Evolutionary conservation across 148 eudicot species (phyloP), one percentile per base, ranked within the genome.

Genomic region (Suaeda aralocaspica): DNA sequence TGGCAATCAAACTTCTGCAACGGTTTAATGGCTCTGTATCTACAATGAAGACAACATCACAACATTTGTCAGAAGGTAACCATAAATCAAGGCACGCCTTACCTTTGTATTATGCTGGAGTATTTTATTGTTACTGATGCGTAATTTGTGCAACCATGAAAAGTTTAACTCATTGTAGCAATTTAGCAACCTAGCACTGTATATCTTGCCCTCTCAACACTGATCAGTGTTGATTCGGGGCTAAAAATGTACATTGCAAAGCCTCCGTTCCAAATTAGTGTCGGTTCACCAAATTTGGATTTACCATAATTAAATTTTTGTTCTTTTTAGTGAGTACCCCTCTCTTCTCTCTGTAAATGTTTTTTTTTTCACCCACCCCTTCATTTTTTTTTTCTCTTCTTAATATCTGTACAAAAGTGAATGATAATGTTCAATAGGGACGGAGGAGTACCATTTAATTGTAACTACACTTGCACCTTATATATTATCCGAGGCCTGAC

Each of bases 11-110:
- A 81, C 93, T 94, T 74, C 84, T 85, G 67, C 92, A 87, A 79
- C 89, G 98, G 21, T 91, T 77, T 74, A 94, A 91, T 77, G 88
- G 87, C 68, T 94, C 98, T 0, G 92, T 83, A 72, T 82, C 97
- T 3, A 75, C 97, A 34, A 91, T 94, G 96, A 94, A 85, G 82
- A 79, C 92, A 6, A 78, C 98, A 33, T 88, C 98, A 41, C 88
- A 75, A 59, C 92, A 91, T 81, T 80, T 93, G 28, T 84, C 92
- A 11, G 91, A 80, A 93, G 98, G 98, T 93, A 74, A 41, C 55
- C 33, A 46, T 52, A 56, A 64, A 45, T 62, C 42, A 19, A 42
- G 12, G 5, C 49, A 19, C 24, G 7, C 10, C 62, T 24, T 58
- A 52, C 15, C 22, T 28, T 64, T 2, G 8, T 24, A 14, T 0